Evolutionary conservation across 768 basidiomycete genomes (phyloP).

Genomic region (Mycena belliarum): DNA sequence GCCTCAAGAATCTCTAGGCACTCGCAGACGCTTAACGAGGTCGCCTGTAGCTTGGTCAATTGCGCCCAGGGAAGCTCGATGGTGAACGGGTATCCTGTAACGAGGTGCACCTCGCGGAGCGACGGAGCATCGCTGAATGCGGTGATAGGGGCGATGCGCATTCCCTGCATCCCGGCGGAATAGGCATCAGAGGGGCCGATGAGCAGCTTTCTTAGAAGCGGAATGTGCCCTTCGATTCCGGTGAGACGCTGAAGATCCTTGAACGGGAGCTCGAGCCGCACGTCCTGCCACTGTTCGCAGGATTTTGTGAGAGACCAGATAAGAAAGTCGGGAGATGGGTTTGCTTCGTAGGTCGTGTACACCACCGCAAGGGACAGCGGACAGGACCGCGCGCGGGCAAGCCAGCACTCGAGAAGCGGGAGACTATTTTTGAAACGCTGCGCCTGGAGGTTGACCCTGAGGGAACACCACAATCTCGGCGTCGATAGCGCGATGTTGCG

Average conservation of each 20-base stretch:
- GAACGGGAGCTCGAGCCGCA: slow-evolving; percentile 16
- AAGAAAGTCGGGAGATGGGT: slow-evolving; percentile 3
- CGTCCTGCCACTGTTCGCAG: slow-evolving; percentile 12
- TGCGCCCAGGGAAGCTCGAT: slow-evolving; percentile 14
- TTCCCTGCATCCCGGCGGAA: slow-evolving; percentile 6
- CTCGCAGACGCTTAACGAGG: slow-evolving; percentile 13
- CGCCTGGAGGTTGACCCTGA: slow-evolving; percentile 5
- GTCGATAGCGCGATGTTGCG: slow-evolving; percentile 7
- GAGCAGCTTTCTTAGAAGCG: slow-evolving; percentile 11
- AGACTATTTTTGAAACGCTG: slow-evolving; percentile 5
- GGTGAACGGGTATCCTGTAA: slow-evolving; percentile 15
- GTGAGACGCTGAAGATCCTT: slow-evolving; percentile 15
- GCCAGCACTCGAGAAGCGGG: slow-evolving; percentile 12
- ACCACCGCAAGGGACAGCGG: slow-evolving; percentile 9
- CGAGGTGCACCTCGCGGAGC: slow-evolving; percentile 16
- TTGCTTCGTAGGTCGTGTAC: slow-evolving; percentile 12
- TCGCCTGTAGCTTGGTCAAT: slow-evolving; percentile 5
- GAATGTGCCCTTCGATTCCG: slow-evolving; percentile 6
- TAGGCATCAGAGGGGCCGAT: slow-evolving; percentile 11
- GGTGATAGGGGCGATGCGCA: slow-evolving; percentile 10
- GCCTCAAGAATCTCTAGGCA: slow-evolving; percentile 15
- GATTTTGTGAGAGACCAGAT: neutral
- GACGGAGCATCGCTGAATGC: slow-evolving; percentile 11
- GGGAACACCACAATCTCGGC: slow-evolving; percentile 6
- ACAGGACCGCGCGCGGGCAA: slow-evolving; percentile 1